Evolutionary conservation across 1,284 basidiomycete genomes (phyloP), one percentile per base, ranked within the genome.

Genomic region (Tetrapyrgos nigripes): DNA sequence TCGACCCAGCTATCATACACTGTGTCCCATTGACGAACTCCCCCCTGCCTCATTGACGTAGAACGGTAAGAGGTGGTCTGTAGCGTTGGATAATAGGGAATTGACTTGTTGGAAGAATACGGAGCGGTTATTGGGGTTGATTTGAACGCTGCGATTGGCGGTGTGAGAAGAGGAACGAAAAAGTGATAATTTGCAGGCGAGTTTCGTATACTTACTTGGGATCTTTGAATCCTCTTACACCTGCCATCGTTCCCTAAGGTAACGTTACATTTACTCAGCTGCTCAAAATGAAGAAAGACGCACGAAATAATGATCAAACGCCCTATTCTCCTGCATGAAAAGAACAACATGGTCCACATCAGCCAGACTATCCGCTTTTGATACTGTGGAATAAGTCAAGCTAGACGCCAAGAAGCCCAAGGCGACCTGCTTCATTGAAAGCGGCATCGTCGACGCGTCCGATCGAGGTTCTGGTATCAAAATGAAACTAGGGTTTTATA

Each of bases 21-120:
- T 57, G 55, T 17, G 55, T 57, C 9, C 55, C 55, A 43, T 57
- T 57, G 35, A 57, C 45, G 11, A 57, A 57, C 14, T 51, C 49
- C 55, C 55, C 14, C 55, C 55, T 28, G 40, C 55, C 4, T 43
- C 55, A 11, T 49, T 21, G 9, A 57, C 2, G 48, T 57, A 52
- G 49, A 49, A 57, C 21, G 55, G 55, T 21, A 57, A 43, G 26
- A 57, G 55, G 21, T 51, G 49, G 28, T 59, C 57, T 14, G 52
- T 50, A 26, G 44, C 52, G 37, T 50, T 59, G 11, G 57, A 59
- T 11, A 59, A 27, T 11, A 50, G 45, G 8, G 52, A 45, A 47
- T 55, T 59, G 21, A 59, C 57, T 49, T 47, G 19, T 53, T 59
- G 57, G 43, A 50, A 59, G 21, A 59, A 54, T 21, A 59, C 57